Percentiles rank a stretch among this genome's conserved stretches.
Conservation (phyloP, 2,329 filamentous ascomycete genomes). For the Chrysoporthe puriensis region DNA sequence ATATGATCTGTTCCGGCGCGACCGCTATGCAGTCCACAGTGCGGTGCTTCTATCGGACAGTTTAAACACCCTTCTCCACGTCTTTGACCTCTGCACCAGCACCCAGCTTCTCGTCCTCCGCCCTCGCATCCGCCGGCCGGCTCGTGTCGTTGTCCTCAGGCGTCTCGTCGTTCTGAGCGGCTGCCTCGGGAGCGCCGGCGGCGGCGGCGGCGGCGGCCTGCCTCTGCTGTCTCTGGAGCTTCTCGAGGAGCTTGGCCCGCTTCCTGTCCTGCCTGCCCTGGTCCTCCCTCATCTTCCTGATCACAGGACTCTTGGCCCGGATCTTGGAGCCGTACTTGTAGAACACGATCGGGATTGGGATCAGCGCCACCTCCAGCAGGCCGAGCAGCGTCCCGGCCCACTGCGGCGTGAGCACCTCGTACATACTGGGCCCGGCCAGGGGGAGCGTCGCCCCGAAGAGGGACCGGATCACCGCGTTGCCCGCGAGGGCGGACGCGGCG, state of each 20-base stretch:
- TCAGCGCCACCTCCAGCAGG: conserved; percentile 67
- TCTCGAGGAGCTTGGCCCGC: conserved; percentile 31
- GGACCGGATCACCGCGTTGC: conserved; percentile 72
- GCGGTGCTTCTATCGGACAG: background rate
- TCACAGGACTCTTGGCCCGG: conserved; percentile 50
- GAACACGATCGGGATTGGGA: conserved; percentile 77
- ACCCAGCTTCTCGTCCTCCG: background rate
- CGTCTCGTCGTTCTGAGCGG: no score
- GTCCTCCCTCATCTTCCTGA: conserved; percentile 47
- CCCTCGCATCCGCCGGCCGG: background rate
- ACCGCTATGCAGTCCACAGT: no score
- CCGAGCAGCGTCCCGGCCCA: conserved; percentile 77
- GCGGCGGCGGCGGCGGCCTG: conserved; percentile 11
- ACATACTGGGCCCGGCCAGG: conserved; percentile 73
- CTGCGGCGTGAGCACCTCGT: conserved; percentile 66
- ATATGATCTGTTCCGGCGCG: no score
- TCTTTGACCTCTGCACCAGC: conserved; percentile 8
- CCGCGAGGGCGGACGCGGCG: conserved; percentile 74
- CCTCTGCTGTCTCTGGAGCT: conserved; percentile 29
- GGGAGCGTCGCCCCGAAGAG: conserved; percentile 72
- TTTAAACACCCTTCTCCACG: conserved; percentile 25
- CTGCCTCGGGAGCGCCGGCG: background rate
- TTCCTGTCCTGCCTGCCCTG: conserved; percentile 41
- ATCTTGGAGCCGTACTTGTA: conserved; percentile 60
- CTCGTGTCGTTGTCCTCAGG: background rate